phyloP scores from a whole-genome alignment of 805 yeast species.

The Teunomyces funiuensis region DNA sequence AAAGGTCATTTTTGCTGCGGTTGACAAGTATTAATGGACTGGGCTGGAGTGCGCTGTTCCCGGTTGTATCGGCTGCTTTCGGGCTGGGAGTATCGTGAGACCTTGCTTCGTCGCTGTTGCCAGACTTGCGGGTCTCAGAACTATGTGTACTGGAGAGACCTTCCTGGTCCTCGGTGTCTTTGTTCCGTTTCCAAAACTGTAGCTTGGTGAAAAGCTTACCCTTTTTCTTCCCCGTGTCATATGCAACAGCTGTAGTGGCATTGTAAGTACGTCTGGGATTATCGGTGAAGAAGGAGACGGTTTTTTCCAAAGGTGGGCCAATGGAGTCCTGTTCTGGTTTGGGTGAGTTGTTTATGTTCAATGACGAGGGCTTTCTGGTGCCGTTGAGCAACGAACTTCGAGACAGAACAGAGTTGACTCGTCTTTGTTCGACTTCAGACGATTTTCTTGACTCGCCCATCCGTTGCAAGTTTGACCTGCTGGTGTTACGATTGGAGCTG shows the following conservation, averaged over 20 bases:
- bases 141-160: slow-evolving; percentile 2
- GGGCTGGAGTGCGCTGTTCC: background rate
- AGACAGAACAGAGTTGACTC: slow-evolving; percentile 15
- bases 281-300: slow-evolving; percentile 24
- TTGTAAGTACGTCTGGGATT: slow-evolving; percentile 7
- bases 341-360: background rate
- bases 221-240: slow-evolving; percentile 17
- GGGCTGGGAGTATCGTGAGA: background rate
- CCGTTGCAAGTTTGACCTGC: slow-evolving; percentile 10
- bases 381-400: slow-evolving; percentile 10
- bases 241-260: slow-evolving; percentile 9
- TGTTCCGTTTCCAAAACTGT: slow-evolving; percentile 38
- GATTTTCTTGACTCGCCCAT: slow-evolving; percentile 5
- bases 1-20: background rate
- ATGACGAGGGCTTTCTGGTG: background rate
- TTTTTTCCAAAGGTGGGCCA: slow-evolving; percentile 14
- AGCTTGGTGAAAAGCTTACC: slow-evolving; percentile 30
- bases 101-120: background rate
- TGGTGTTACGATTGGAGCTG: slow-evolving; percentile 20
- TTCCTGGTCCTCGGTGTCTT: background rate
- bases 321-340: background rate
- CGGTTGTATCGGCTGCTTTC: background rate
- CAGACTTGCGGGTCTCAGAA: slow-evolving; percentile 2
- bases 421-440: slow-evolving; percentile 7
- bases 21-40: slow-evolving; percentile 3